Evolutionary conservation across 169 alveolate genomes (phyloP), one percentile per base, ranked within the genome.

Genomic region (Plasmodium billcollinsi): DNA sequence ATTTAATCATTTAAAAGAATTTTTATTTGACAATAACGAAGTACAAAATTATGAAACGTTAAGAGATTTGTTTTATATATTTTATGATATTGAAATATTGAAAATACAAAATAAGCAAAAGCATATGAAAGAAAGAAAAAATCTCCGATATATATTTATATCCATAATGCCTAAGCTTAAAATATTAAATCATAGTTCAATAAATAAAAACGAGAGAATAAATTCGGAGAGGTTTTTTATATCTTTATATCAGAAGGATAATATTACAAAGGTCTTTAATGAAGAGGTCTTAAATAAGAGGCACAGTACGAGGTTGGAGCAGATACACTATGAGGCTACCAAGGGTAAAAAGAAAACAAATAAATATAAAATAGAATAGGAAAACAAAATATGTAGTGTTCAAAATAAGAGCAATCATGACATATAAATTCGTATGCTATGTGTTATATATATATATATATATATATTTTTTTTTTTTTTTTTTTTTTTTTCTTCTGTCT

Each of bases 221-320:
- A 83, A 83, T 26, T 83, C 83, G 11, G 91, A 83, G 62, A 74
- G 91, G 9, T 83, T 83, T 72, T 83, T 83, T 39, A 83, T 83
- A 52, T 83, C 91, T 6, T 47, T 69, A 21, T 83, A 83, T 63
- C 80, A 63, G 20, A 83, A 39, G 73, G 91, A 83, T 29, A 26
- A 26, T 14, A 29, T 83, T 6, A 83, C 72, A n/a, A 83, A 62
- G 43, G 50, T 83, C 12, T 83, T 83, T 26, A 83, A 83, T 49
- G 74, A 67, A 62, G 45, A 24, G 5, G 91, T 83, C 11, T 63
- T 83, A 61, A 62, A 62, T 59, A 39, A 21, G 49, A 70, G 73
- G 43, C 91, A 83, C 33, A 83, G 91, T 24, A 29, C 12, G 3
- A 72, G 91, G 58, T 75, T 83, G 29, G 91, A 83, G 21, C 0